These are phyloP conservation scores for Vanrija sp. DNA, from an alignment of 1,284 basidiomycete genomes.

Conservation along the genomic window DNA sequence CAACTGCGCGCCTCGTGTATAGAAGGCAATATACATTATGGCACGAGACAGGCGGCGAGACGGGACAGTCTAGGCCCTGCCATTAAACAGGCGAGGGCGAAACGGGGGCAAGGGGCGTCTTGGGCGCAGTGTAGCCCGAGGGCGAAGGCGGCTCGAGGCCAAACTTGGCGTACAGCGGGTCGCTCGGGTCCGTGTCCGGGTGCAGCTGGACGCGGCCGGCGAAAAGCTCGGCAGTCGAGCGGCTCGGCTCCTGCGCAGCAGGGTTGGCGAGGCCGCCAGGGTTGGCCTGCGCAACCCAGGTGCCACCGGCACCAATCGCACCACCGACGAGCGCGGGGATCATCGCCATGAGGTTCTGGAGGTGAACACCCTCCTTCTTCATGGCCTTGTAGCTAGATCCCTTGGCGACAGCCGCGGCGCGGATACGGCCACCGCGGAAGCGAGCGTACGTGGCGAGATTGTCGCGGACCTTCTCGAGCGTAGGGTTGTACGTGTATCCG, in stretches of 20 bases:
- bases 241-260: constrained; percentile 34
- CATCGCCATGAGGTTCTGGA: constrained; percentile 73
- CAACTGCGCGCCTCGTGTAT: too few relatives aligned
- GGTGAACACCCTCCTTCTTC: constrained; percentile 53
- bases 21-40: too few relatives aligned
- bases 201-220: constrained; percentile 76
- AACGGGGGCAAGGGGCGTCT: too few relatives aligned
- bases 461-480: constrained; percentile 66
- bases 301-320: constrained; percentile 67
- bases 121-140: too few relatives aligned
- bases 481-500: constrained; percentile 47
- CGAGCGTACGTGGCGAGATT: constrained; percentile 75
- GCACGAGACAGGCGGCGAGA: too few relatives aligned
- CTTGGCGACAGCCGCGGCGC: constrained; percentile 69
- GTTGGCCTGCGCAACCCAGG: constrained; percentile 34
- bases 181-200: constrained; percentile 63
- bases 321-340: constrained; percentile 80
- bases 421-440: constrained; percentile 71
- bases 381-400: constrained; percentile 63
- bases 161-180: constrained; percentile 44
- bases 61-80: too few relatives aligned
- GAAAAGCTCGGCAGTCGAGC: constrained; percentile 41
- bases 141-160: constrained; percentile 21
- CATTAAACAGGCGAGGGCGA: too few relatives aligned
- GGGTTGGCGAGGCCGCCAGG: constrained; percentile 29